A percentile compares a stretch with the other conserved stretches of the same genome.
These are phyloP conservation scores for Besnoitia besnoiti DNA, from an alignment of 169 alveolate species.

Conservation along the genomic window DNA sequence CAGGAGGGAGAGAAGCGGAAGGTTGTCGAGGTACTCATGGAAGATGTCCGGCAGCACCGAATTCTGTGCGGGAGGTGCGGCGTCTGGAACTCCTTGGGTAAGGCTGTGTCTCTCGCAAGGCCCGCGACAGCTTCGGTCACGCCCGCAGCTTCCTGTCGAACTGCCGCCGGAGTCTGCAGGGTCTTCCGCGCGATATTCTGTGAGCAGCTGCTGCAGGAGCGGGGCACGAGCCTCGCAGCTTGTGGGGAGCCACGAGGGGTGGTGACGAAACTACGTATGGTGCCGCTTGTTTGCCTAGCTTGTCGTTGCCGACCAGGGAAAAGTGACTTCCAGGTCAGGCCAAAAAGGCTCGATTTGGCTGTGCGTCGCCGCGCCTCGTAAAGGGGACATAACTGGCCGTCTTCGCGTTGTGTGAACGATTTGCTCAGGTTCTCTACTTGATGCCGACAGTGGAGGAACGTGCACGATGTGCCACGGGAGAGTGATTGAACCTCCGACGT, in stretches of 20 bases:
- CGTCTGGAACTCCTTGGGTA: conserved; percentile 13
- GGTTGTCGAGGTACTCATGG: conserved; percentile 17
- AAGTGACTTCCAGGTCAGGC: not conserved
- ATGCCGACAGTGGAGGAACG: not conserved
- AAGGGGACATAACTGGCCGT: not conserved
- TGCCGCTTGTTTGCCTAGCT: not conserved
- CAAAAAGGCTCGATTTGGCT: not conserved
- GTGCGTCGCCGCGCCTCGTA: not conserved
- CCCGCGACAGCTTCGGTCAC: not conserved
- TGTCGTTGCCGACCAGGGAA: not conserved
- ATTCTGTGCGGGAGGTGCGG: conserved; percentile 35
- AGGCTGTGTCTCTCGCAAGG: not conserved
- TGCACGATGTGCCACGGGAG: conserved; percentile 23
- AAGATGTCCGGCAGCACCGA: not conserved
- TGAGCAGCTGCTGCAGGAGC: no score
- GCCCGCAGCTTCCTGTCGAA: no score
- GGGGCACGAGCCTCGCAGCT: no score
- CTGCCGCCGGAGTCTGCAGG: no score
- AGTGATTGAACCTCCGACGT: conserved; percentile 16
- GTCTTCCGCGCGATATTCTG: no score
- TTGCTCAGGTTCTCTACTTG: conserved; percentile 15
- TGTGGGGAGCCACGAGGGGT: no score
- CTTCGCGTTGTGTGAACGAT: not conserved
- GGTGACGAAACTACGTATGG: not conserved
- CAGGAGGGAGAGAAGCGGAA: conserved; percentile 39